Conservation (phyloP, 352 stramenopile species). For the Nothophytophthora sp. region DNA sequence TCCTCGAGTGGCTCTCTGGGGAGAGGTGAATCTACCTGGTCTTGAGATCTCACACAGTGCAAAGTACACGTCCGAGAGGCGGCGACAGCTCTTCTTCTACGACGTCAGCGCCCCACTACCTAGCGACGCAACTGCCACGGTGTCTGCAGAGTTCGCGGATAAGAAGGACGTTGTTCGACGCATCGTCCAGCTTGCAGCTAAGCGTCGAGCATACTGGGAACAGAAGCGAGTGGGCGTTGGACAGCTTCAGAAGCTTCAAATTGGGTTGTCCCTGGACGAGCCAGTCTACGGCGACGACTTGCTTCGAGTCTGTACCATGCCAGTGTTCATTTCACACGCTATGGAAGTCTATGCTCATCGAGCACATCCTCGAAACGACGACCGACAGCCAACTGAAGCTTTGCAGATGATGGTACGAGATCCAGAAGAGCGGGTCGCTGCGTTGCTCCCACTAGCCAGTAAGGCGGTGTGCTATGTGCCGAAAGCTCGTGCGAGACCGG, state of each 20-base stretch:
- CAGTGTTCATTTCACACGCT: constrained; percentile 67
- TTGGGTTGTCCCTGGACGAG: constrained; percentile 36
- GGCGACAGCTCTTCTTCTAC: constrained; percentile 48
- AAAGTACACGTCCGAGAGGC: constrained; percentile 28
- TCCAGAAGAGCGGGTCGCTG: constrained; percentile 42
- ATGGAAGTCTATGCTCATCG: constrained; percentile 70
- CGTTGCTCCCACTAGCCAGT: constrained; percentile 46
- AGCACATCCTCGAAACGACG: constrained; percentile 19
- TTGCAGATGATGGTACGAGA: constrained; percentile 52
- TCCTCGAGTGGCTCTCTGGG: constrained; percentile 42
- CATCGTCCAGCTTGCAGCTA: constrained; percentile 30
- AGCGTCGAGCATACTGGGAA: constrained; percentile 36
- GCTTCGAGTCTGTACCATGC: constrained; percentile 48
- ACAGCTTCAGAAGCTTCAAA: constrained; percentile 24
- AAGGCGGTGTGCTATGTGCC: constrained; percentile 80
- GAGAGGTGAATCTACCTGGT: constrained; percentile 34
- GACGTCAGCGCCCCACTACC: constrained; percentile 39
- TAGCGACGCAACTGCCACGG: constrained; percentile 17
- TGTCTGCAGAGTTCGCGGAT: constrained; percentile 15
- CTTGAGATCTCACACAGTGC: constrained; percentile 38
- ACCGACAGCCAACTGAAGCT: constrained; percentile 34
- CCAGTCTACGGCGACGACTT: constrained; percentile 53
- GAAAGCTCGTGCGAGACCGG: constrained; percentile 47
- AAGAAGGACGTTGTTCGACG: constrained; percentile 44
- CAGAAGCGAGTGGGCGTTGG: constrained; percentile 32